Evolutionary conservation across 2,329 filamentous ascomycete genomes (phyloP).

Genomic region (Neonectria coccinea): DNA sequence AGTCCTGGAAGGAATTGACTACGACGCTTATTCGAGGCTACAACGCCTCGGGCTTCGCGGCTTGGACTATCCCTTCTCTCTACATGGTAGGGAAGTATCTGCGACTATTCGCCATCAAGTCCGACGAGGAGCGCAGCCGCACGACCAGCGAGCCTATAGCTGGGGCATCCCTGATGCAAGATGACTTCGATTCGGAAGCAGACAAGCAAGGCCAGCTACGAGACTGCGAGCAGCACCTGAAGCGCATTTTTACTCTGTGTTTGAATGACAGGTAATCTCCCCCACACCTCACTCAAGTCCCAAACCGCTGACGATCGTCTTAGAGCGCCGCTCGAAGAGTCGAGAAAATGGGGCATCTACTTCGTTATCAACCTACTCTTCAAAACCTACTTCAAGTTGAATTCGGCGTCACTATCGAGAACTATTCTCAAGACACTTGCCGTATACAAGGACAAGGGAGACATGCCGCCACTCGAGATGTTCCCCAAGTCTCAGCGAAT

Average conservation of each 20-base stretch:
- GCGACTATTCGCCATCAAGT: slow-evolving; percentile 88
- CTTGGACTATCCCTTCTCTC: slow-evolving; percentile 93
- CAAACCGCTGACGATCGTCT: slow-evolving; percentile 10
- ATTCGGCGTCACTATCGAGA: slow-evolving; percentile 88
- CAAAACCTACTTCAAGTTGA: slow-evolving; percentile 98
- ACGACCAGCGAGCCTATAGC: slow-evolving; percentile 52
- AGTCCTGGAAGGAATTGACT: slow-evolving; percentile 87
- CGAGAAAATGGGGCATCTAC: slow-evolving; percentile 98
- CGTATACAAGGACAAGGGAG: slow-evolving; percentile 75
- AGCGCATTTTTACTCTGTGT: slow-evolving; percentile 91
- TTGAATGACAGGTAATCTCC: slow-evolving; percentile 81
- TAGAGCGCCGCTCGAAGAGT: slow-evolving; percentile 86
- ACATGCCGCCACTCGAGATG: slow-evolving; percentile 81
- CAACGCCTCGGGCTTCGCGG: slow-evolving; percentile 78
- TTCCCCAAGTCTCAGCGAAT: slow-evolving; percentile 94
- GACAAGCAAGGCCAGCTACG: slow-evolving; percentile 88
- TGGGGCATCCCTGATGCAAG: slow-evolving; percentile 69
- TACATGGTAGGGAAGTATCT: slow-evolving; percentile 90
- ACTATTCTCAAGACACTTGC: slow-evolving; percentile 88
- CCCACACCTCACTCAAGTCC: not conserved
- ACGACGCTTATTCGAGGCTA: slow-evolving; percentile 85
- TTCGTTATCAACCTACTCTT: slow-evolving; percentile 94
- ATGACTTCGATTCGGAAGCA: slow-evolving; percentile 82
- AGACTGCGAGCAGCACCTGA: slow-evolving; percentile 90
- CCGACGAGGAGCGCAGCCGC: slow-evolving; percentile 75